Conservation (phyloP, 176 grass and related monocot genomes). For the Lolium perenne region DNA sequence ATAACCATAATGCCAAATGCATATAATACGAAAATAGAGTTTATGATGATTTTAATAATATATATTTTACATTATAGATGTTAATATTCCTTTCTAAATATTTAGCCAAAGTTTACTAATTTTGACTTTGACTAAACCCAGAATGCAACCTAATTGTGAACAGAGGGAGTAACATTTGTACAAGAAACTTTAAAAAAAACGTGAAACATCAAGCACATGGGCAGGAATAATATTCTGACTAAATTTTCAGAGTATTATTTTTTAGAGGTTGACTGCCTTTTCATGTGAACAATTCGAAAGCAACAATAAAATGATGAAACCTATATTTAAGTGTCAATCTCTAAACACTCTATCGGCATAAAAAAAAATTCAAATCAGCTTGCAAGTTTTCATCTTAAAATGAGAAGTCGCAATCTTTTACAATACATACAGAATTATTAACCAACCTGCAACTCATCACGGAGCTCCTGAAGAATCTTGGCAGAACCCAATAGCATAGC, state of each 20-base stretch:
- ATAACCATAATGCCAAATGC: no score
- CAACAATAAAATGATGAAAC: conserved; percentile 22
- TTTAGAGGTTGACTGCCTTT: background rate
- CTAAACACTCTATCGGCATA: background rate
- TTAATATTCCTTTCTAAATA: no score
- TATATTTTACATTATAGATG: no score
- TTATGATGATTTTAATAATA: no score
- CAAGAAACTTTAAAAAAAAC: background rate
- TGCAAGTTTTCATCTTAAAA: background rate
- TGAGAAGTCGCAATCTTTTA: background rate
- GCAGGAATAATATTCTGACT: background rate
- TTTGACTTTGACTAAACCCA: no score
- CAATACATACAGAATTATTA: background rate
- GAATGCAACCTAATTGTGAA: no score
- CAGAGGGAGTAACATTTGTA: background rate
- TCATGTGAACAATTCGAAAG: background rate
- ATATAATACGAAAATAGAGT: no score
- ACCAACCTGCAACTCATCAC: conserved; percentile 73
- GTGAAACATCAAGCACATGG: background rate
- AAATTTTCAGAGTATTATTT: background rate
- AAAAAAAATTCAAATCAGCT: conserved; percentile 24
- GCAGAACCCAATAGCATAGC: conserved; percentile 92
- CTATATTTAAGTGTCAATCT: conserved; percentile 18
- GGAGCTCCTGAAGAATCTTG: conserved; percentile 92
- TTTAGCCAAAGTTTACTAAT: no score